Evolutionary conservation across 371 early-diverging fungal genomes (phyloP).

Genomic region (Batkoa obscura): DNA sequence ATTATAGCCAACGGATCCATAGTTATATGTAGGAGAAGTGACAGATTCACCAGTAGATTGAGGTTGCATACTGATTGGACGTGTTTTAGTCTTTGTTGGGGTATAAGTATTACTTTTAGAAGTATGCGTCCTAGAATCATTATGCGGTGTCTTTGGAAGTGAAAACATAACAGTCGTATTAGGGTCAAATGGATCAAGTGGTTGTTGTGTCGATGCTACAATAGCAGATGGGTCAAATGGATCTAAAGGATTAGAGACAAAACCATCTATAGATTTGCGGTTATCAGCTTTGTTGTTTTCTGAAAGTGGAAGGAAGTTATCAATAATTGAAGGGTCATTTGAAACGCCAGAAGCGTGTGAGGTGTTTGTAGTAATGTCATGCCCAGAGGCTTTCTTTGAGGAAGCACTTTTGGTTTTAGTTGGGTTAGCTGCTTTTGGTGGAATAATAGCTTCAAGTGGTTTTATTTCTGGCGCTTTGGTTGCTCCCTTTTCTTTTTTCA

Average conservation of each 20-base stretch:
- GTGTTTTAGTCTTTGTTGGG: constrained; percentile 4
- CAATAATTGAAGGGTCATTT: no score
- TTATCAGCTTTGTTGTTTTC: no score
- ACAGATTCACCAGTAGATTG: no score
- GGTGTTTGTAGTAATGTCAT: not conserved
- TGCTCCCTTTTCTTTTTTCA: not conserved
- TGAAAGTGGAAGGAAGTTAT: no score
- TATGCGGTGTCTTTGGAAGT: not conserved
- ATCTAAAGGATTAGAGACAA: not conserved
- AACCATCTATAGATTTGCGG: no score
- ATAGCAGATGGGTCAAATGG: not conserved
- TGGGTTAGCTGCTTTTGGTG: not conserved
- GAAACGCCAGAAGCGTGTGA: not conserved
- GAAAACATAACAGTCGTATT: not conserved
- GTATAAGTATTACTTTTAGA: no score
- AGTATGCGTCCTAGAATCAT: not conserved
- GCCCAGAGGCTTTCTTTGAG: not conserved
- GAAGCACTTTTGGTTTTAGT: no score
- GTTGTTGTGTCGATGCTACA: not conserved
- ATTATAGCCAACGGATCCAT: no score
- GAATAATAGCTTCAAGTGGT: not conserved
- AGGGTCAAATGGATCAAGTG: not conserved
- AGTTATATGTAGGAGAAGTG: no score
- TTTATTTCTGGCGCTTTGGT: not conserved
- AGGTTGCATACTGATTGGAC: constrained; percentile 7